Evolutionary conservation across 2,329 filamentous ascomycete genomes (phyloP), one percentile per base, ranked within the genome.

Genomic region (Aspergillus caelatus): DNA sequence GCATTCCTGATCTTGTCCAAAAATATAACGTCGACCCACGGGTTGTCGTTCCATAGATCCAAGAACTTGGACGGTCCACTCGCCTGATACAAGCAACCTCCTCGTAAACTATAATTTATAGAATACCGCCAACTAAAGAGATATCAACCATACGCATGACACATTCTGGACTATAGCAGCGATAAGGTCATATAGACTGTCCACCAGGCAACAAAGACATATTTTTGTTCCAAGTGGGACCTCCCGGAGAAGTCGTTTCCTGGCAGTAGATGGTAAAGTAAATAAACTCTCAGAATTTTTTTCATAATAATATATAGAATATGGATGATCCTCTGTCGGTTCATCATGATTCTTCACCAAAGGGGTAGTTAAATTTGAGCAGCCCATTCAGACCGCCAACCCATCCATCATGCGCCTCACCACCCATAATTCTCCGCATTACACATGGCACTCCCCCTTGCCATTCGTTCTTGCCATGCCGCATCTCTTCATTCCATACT

Each of bases 361-460:
- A 98, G 0, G 94, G 94, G 80, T 97, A 92, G 77, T 99, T 99
- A 77, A 98, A 99, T 81, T 99, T 99, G 70, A 99, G 80, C 72
- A 98, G 76, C 11, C 93, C 92, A 74, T 97, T 99, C 74, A 99
- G 79, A 0, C 95, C 94, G 1, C 94, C 94, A 2, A 99, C 94
- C 95, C 95, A 99, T 21, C 94, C 93, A 77, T 98, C 94, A 72
- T 97, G 93, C 28, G 84, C 82, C 70, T 79, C 82, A 45, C 75
- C 79, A 5, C 85, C 81, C 70, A 83, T 71, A 70, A 80, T 67
- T 54, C 84, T 86, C 53, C 93, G 84, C 73, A 97, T 95, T 36
- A 98, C 91, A 75, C 93, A 96, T 3, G 95, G 95, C 16, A 98
- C 94, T 12, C 94, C 94, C 30, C 94, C 92, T 36, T 85, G 83